Conservation (phyloP, 2,329 filamentous ascomycete species). For the Ophiobolus disseminans region DNA sequence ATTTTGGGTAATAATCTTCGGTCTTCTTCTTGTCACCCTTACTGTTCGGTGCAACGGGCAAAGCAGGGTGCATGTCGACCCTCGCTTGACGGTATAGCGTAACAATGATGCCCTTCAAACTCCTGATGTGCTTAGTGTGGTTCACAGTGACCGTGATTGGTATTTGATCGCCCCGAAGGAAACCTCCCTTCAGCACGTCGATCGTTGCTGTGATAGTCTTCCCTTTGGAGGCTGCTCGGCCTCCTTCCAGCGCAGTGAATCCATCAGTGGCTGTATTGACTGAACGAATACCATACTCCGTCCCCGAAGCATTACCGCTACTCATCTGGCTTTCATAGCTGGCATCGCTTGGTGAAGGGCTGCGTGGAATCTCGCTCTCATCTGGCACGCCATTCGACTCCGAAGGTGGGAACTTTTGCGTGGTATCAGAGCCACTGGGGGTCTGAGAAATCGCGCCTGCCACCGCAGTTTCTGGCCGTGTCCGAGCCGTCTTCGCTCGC, state of each 20-base stretch:
- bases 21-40: constrained; percentile 74
- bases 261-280: constrained; percentile 55
- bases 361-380: constrained; percentile 47
- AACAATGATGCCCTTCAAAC: constrained; percentile 88
- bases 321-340: constrained; percentile 63
- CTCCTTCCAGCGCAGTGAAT: constrained; percentile 51
- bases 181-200: constrained; percentile 82
- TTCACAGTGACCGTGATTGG: constrained; percentile 81
- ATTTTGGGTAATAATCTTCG: constrained; percentile 86
- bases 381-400: constrained; percentile 31
- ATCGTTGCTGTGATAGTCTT: constrained; percentile 83
- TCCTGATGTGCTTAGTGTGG: constrained; percentile 89
- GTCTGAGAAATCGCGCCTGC: constrained; percentile 21
- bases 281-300: constrained; percentile 51
- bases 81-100: constrained; percentile 90
- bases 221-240: constrained; percentile 66
- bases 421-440: constrained; percentile 25
- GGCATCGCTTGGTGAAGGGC: constrained; percentile 56
- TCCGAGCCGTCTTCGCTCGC: constrained; percentile 62
- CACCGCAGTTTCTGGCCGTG: constrained; percentile 22
- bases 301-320: constrained; percentile 58
- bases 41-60: constrained; percentile 67
- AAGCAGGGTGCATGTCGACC: constrained; percentile 78
- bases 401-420: constrained; percentile 26
- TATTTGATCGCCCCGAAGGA: constrained; percentile 82